Conservation (phyloP, 352 stramenopile species). For the Phytophthora sp. region DNA sequence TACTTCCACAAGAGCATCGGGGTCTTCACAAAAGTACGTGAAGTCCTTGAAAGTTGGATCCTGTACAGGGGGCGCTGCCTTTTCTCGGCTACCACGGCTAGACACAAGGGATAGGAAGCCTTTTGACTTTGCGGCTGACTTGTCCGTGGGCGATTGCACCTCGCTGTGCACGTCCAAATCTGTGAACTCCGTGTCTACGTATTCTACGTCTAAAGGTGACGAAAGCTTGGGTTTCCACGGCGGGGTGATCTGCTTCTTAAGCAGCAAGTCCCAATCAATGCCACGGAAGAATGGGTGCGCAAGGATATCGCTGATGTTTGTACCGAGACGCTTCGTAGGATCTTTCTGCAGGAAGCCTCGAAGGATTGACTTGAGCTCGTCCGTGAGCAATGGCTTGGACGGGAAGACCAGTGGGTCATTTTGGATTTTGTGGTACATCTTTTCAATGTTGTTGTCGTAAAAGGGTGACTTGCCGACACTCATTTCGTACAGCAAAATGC, state of each 20-base stretch:
- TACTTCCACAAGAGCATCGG: constrained; percentile 83
- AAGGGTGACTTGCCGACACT: constrained; percentile 93
- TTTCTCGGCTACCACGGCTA: constrained; percentile 63
- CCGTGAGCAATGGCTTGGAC: constrained; percentile 63
- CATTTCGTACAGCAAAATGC: constrained; percentile 94
- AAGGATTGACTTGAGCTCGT: constrained; percentile 84
- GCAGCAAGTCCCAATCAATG: constrained; percentile 86
- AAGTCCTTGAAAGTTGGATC: constrained; percentile 92
- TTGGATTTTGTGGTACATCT: constrained; percentile 94
- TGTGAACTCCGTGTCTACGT: constrained; percentile 88
- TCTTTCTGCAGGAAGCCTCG: constrained; percentile 88
- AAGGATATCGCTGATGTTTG: constrained; percentile 88
- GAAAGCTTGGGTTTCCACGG: constrained; percentile 87
- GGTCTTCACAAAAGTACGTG: constrained; percentile 90
- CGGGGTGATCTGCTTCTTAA: constrained; percentile 84
- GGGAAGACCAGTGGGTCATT: constrained; percentile 86
- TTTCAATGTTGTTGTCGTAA: constrained; percentile 94
- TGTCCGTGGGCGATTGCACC: constrained; percentile 87
- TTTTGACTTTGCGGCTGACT: constrained; percentile 74
- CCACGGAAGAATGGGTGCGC: constrained; percentile 78
- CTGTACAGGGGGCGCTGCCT: constrained; percentile 77
- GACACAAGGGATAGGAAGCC: constrained; percentile 84
- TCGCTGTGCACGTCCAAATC: constrained; percentile 84
- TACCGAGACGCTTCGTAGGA: constrained; percentile 84
- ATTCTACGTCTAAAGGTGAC: constrained; percentile 87